Evolutionary conservation across 2,329 filamentous ascomycete genomes (phyloP), one percentile per base, ranked within the genome.

Genomic region (Aspergillus fumigatiaffinis): DNA sequence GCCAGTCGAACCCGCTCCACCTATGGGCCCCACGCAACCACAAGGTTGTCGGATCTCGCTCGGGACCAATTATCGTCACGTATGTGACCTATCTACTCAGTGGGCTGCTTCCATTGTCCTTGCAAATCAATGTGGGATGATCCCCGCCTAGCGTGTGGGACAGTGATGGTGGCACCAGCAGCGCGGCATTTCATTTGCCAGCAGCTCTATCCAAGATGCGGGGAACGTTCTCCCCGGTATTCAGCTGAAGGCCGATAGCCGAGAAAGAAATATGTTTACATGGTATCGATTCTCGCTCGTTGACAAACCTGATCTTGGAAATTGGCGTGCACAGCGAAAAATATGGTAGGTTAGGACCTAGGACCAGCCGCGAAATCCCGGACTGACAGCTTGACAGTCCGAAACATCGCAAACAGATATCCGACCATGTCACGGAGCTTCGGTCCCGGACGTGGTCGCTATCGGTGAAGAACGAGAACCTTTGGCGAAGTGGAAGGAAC

Each of bases 401-500:
- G 6, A 38, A 38, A 7, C 32, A 38, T 38, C 32, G 14, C 32
- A 38, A 3, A 3, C 14, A 3, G 32, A 38, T 5, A 38, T 7
- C 32, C 32, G 3, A 4, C n/a, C 52, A 21, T 59, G 58, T 25
- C 55, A 60, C 12, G 63, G 62, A 6, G 56, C 60, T 3, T 66
- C 60, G 1, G 42, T 66, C 29, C 53, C 58, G 0, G 60, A 68
- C 29, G 48, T 60, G n/a, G 48, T 63, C 9, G 63, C 65, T 1
- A 56, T 63, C 14, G 60, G 63, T 2, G 41, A 52, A 14, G 61
- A 66, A 10, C 56, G 47, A 8, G 65, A 67, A 52, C 52, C 25
- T 28, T 8, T 66, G 2, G 32, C 29, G 1, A 48, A 52, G 44
- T 70, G 68, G 67, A 62, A 59, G 50, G 26, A 66, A 23, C 52